Conservation (phyloP, 345 rosid species). For the Ricinus communis region DNA sequence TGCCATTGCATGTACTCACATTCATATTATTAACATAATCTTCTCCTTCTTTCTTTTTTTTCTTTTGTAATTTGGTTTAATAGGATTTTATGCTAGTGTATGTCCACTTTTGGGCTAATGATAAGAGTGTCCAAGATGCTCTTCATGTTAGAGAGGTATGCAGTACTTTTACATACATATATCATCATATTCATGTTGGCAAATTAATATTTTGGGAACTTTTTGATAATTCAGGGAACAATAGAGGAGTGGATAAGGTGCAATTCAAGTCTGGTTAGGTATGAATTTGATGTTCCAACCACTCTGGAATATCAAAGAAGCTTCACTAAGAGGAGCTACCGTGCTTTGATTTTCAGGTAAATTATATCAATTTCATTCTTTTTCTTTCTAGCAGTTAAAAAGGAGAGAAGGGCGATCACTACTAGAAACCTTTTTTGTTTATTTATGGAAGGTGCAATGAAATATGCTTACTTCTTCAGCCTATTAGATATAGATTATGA, state of each 20-base stretch:
- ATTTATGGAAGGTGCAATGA: too few relatives aligned
- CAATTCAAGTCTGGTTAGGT: constrained; percentile 21
- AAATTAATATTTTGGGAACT: too few relatives aligned
- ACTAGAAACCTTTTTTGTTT: too few relatives aligned
- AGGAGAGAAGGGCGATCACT: too few relatives aligned
- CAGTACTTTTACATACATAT: too few relatives aligned
- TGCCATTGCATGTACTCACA: too few relatives aligned
- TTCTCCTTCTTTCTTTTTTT: too few relatives aligned
- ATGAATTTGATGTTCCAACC: constrained; percentile 12
- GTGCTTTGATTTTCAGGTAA: constrained; percentile 29
- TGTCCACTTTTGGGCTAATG: constrained; percentile 29
- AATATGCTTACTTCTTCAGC: too few relatives aligned
- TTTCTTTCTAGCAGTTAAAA: too few relatives aligned
- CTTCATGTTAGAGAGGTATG: constrained; percentile 33
- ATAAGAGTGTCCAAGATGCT: constrained; percentile 30
- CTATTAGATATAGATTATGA: too few relatives aligned
- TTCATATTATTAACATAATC: too few relatives aligned
- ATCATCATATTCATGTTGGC: background rate
- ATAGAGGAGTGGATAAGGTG: constrained; percentile 25
- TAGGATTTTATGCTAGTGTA: constrained; percentile 15
- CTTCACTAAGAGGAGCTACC: constrained; percentile 22
- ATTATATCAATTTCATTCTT: too few relatives aligned
- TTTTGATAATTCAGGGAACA: constrained; percentile 23
- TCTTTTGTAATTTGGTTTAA: background rate
- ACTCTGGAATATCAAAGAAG: constrained; percentile 20